Evolutionary conservation across 495 filamentous ascomycete genomes (phyloP).

Genomic region (Tuber melanosporum): DNA sequence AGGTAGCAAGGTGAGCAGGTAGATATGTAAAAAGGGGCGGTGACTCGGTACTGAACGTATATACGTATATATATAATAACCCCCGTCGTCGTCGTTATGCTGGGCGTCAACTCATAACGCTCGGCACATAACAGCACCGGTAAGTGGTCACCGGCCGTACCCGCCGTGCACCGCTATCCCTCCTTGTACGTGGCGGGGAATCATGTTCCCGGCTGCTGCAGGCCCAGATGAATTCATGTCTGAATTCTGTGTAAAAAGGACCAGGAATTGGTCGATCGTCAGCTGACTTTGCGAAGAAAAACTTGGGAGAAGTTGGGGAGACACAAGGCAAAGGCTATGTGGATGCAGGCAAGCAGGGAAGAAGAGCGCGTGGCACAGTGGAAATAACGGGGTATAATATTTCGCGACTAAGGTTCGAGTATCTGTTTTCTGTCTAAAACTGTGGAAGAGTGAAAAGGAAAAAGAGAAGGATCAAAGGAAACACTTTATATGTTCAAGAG

Average conservation of each 20-base stretch:
- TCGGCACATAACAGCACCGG: neutral
- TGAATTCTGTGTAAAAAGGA: conserved; percentile 19
- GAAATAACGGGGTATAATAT: neutral
- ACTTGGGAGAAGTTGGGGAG: neutral
- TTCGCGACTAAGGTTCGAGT: conserved; percentile 4
- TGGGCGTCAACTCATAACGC: conserved; percentile 5
- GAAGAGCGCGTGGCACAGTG: neutral
- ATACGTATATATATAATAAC: conserved; percentile 4
- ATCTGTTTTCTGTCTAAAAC: conserved; percentile 19
- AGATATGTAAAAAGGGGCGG: conserved; percentile 9
- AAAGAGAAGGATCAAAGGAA: conserved; percentile 5
- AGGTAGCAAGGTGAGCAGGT: neutral
- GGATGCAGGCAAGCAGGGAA: neutral
- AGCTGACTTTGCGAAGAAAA: neutral
- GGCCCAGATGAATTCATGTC: conserved; percentile 32
- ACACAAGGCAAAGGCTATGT: neutral
- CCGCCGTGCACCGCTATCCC: conserved; percentile 23
- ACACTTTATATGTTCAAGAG: conserved; percentile 11
- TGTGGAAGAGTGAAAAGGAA: conserved; percentile 1
- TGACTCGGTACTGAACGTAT: neutral
- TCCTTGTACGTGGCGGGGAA: conserved; percentile 23
- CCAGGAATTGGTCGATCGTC: neutral
- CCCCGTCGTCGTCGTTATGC: conserved; percentile 10
- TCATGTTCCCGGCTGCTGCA: conserved; percentile 24
- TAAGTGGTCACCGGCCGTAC: conserved; percentile 28